Base-by-base conservation (phyloP, 192 early-diverging fungal genomes). In the Coemansia sp. region DNA sequence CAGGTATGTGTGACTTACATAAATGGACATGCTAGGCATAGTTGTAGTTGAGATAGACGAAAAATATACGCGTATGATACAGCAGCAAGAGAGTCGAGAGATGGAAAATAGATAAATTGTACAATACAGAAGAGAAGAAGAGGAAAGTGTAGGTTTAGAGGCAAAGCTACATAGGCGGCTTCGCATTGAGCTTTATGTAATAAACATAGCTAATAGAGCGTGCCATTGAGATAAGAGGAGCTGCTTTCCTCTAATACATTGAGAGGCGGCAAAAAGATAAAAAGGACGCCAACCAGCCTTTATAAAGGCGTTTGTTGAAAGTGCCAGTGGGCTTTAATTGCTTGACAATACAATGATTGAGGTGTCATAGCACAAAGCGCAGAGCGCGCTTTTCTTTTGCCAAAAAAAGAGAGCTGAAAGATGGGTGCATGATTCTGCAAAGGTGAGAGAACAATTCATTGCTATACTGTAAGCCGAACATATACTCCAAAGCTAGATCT, bases 351-450 rank as follows among this genome's bases (percentile, higher is more conserved):
- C 27, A 27, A 31, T 17, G 17, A 12, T 10, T 22, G 10, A 31
- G 51, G 51, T 54, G 51, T 54, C 51, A 54, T 54, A 54, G 51
- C 51, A n/a, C 51, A 54, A 54, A 54, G 51, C 29, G 17, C 7
- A 54, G 31, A 31, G 27, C 29, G 17, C 4, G 4, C 27, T 51
- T 51, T 24, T n/a, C 17, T 17, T 54, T 31, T 54, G 27, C 7
- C 7, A 35, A 35, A 35, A 35, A 2, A 35, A 35, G 7, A 35
- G 32, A 5, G 32, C 32, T 35, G 7, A 35, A 35, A 35, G 32
- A 7, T 14, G 10, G 9, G 12, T 42, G 41, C 41, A 42, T 9
- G 7, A 42, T 42, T 11, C 17, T 42, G 41, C 41, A 42, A 42
- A 4, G 8, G 17, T 4, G 29, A 19, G 31, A 4, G 15, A 17